These are phyloP conservation scores for Chytriomyces sp. DNA, from an alignment of 192 early-diverging fungal genomes.

Conservation along the genomic window DNA sequence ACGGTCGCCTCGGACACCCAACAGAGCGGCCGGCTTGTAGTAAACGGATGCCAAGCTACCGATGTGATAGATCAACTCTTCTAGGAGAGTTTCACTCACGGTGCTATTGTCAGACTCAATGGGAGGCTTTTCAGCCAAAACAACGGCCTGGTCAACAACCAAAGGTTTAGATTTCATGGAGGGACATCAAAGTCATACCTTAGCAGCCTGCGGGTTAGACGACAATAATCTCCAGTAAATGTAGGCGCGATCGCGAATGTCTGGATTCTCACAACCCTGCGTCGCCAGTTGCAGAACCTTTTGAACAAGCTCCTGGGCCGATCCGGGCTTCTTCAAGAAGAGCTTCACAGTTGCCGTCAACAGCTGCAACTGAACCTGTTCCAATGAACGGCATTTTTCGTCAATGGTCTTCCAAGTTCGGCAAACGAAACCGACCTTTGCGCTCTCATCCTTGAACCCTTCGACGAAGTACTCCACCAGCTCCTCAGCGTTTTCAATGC, in stretches of 20 bases:
- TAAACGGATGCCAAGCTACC: slow-evolving; percentile 88
- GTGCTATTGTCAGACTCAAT: slow-evolving; percentile 87
- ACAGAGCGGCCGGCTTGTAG: slow-evolving; percentile 85
- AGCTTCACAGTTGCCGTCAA: slow-evolving; percentile 96
- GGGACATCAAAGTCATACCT: slow-evolving; percentile 47
- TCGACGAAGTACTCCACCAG: slow-evolving; percentile 87
- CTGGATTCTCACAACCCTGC: slow-evolving; percentile 94
- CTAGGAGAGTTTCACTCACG: slow-evolving; percentile 78
- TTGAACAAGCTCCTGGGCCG: slow-evolving; percentile 90
- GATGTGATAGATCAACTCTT: slow-evolving; percentile 86
- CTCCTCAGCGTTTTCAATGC: slow-evolving; percentile 95
- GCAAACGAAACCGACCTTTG: slow-evolving; percentile 13
- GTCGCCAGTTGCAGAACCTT: slow-evolving; percentile 94
- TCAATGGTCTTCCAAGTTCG: not conserved
- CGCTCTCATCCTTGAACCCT: slow-evolving; percentile 81
- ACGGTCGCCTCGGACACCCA: slow-evolving; percentile 65
- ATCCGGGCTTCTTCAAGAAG: slow-evolving; percentile 89
- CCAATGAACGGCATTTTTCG: slow-evolving; percentile 38
- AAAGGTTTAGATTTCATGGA: not conserved
- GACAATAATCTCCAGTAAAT: slow-evolving; percentile 98
- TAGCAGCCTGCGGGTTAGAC: slow-evolving; percentile 88
- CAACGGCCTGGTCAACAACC: slow-evolving; percentile 64
- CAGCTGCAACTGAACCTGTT: slow-evolving; percentile 86
- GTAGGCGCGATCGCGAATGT: slow-evolving; percentile 95
- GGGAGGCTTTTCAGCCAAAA: slow-evolving; percentile 90